phyloP scores from a whole-genome alignment of 148 eudicot genomes.

The Amaranthus palmeri region DNA sequence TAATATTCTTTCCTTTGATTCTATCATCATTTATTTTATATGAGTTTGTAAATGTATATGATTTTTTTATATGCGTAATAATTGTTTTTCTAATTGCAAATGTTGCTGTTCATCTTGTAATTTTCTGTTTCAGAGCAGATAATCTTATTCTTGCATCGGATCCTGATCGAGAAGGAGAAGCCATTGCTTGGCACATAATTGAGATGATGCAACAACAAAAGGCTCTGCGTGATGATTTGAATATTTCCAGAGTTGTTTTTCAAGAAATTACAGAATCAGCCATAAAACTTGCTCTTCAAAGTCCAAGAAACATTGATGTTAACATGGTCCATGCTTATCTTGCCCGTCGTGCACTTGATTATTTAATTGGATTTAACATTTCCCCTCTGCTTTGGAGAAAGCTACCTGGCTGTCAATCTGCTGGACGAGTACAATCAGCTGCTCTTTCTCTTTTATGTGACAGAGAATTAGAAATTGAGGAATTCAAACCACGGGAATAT shows the following conservation, averaged over 20 bases:
- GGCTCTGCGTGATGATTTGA: constrained; percentile 52
- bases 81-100: neutral
- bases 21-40: neutral
- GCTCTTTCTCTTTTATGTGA: constrained; percentile 84
- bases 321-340: constrained; percentile 96
- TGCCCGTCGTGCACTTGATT: constrained; percentile 97
- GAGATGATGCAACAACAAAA: constrained; percentile 91
- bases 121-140: constrained; percentile 65
- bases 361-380: constrained; percentile 92
- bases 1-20: neutral
- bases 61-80: neutral
- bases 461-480: constrained; percentile 77
- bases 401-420: constrained; percentile 94
- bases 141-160: constrained; percentile 97
- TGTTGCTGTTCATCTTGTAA: constrained; percentile 27
- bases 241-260: constrained; percentile 82
- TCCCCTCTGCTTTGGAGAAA: constrained; percentile 93
- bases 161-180: constrained; percentile 99
- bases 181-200: constrained; percentile 96
- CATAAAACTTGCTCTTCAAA: constrained; percentile 65
- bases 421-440: constrained; percentile 97
- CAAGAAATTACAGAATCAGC: constrained; percentile 88
- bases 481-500: constrained; percentile 74
- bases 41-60: neutral
- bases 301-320: constrained; percentile 74